Percentiles rank a stretch among this genome's conserved stretches.
Conservation (phyloP, 2,329 filamentous ascomycete species). For the Raffaelea arxii region DNA sequence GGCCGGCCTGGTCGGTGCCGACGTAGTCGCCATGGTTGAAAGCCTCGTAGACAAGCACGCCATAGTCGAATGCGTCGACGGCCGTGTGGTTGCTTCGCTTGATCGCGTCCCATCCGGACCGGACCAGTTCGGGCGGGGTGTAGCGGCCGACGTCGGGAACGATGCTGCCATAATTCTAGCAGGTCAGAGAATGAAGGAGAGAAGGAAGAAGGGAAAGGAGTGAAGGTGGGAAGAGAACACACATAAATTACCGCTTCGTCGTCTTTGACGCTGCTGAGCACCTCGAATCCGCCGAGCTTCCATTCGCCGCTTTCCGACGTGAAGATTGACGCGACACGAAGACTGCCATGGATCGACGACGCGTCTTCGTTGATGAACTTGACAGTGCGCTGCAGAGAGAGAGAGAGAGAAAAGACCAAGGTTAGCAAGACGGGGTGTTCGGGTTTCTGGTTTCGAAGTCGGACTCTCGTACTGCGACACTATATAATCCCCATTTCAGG, state of each 20-base stretch:
- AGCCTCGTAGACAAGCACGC: constrained; percentile 75
- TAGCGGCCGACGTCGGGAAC: constrained; percentile 80
- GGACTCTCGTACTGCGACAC: constrained; percentile 55
- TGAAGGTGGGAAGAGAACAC: constrained; percentile 11
- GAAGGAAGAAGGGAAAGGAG: neutral
- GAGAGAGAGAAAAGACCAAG: constrained; percentile 11
- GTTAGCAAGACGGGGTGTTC: neutral
- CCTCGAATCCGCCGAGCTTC: constrained; percentile 91
- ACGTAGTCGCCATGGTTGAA: constrained; percentile 73
- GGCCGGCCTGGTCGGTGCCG: constrained; percentile 68
- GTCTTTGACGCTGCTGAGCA: constrained; percentile 90
- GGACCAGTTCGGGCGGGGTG: constrained; percentile 76
- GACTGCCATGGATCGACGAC: constrained; percentile 77
- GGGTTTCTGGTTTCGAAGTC: neutral
- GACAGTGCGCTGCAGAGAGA: constrained; percentile 57
- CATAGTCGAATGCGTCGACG: constrained; percentile 80
- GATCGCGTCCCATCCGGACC: constrained; percentile 83
- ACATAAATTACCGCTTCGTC: constrained; percentile 90
- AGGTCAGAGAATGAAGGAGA: neutral
- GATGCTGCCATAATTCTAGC: constrained; percentile 72
- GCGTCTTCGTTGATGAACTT: constrained; percentile 97
- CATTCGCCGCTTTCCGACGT: constrained; percentile 95
- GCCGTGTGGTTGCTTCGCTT: constrained; percentile 74
- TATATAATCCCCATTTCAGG: constrained; percentile 90
- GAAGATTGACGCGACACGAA: constrained; percentile 80